Percentiles rank a stretch among this genome's conserved stretches.
phyloP scores from a whole-genome alignment of 2,329 filamentous ascomycete species.

The Eurotiales sp. region DNA sequence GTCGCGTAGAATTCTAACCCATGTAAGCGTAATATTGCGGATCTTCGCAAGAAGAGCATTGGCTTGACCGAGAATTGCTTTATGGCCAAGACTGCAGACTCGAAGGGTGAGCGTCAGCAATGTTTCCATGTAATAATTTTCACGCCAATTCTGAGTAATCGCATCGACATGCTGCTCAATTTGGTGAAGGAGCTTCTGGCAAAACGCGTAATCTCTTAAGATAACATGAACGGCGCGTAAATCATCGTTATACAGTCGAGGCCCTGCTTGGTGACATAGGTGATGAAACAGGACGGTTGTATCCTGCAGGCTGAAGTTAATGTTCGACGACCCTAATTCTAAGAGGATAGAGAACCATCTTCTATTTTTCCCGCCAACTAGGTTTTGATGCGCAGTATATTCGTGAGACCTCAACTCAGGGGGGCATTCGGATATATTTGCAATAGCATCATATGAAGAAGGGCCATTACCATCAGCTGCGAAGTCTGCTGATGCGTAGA shows the following conservation, averaged over 20 bases:
- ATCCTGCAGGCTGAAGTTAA: slow-evolving; percentile 59
- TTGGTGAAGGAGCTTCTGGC: slow-evolving; percentile 45
- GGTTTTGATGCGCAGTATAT: slow-evolving; percentile 44
- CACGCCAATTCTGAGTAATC: slow-evolving; percentile 57
- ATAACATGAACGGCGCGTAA: slow-evolving; percentile 49
- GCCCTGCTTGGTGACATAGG: slow-evolving; percentile 56
- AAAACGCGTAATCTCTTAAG: slow-evolving; percentile 52
- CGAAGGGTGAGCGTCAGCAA: slow-evolving; percentile 52
- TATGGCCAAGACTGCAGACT: slow-evolving; percentile 26
- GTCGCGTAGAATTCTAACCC: slow-evolving; percentile 1
- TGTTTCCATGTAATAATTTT: slow-evolving; percentile 56
- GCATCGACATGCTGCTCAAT: slow-evolving; percentile 44
- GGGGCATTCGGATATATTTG: slow-evolving; percentile 47
- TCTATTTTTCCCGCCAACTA: slow-evolving; percentile 42
- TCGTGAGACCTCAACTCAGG: slow-evolving; percentile 46
- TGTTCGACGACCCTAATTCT: slow-evolving; percentile 50
- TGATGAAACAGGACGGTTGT: slow-evolving; percentile 50
- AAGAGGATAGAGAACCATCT: slow-evolving; percentile 49
- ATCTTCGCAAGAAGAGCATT: slow-evolving; percentile 37
- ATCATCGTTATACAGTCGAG: slow-evolving; percentile 28
- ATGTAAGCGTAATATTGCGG: slow-evolving; percentile 1
- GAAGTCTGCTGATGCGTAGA: slow-evolving; percentile 22
- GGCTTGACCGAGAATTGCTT: slow-evolving; percentile 14
- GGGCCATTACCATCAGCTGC: slow-evolving; percentile 35
- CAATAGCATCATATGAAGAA: slow-evolving; percentile 49